Base-by-base conservation (phyloP, 2,329 filamentous ascomycete species). In the Aureobasidium melanogenum region DNA sequence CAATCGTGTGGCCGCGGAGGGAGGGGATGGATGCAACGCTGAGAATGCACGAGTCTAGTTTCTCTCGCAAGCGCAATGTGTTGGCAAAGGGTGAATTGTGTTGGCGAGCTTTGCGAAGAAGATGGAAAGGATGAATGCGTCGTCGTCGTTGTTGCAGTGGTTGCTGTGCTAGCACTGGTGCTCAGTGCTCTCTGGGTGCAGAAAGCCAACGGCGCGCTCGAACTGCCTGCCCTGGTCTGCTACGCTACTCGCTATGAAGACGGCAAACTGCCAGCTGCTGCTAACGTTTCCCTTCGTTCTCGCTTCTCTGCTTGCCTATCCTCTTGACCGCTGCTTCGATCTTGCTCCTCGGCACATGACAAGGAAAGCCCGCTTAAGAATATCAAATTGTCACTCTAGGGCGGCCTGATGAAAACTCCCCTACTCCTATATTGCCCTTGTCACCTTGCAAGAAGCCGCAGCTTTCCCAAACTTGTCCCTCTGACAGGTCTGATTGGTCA, bases 181-280 rank as follows among this genome's bases (percentile, higher is more conserved):
- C 44, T 47, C 32, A 22, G 22, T 54, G 50, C 50, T 54, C 36
- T 15, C 14, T 41, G 50, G n/a, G 50, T 36, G 36, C 48, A 51
- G 48, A 41, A 54, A 54, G 50, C 50, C 36, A 54, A 54, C 50
- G 50, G 50, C 50, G 22, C 46, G 22, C 50, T 54, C 28, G 36
- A 28, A 28, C 48, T 47, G 43, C 43, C 48, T 47, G 43, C 43
- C 22, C 22, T 17, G 22, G 43, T 24, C 43, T 43, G 39, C 19
- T 36, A 26, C 32, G 32, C 34, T 54, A 54, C 36, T 39, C 15
- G 14, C 48, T 51, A 51, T 38, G 28, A 38, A 24, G 46, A 38
- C 24, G 22, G 50, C 26, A 39, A 54, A 52, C 48, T 15, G 34
- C 19, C 48, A 43, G 19, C 39, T 52, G 34, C 48, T 52, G 48